Base-by-base conservation (phyloP, 1,284 basidiomycete species). In the Ceratobasidium sp. region DNA sequence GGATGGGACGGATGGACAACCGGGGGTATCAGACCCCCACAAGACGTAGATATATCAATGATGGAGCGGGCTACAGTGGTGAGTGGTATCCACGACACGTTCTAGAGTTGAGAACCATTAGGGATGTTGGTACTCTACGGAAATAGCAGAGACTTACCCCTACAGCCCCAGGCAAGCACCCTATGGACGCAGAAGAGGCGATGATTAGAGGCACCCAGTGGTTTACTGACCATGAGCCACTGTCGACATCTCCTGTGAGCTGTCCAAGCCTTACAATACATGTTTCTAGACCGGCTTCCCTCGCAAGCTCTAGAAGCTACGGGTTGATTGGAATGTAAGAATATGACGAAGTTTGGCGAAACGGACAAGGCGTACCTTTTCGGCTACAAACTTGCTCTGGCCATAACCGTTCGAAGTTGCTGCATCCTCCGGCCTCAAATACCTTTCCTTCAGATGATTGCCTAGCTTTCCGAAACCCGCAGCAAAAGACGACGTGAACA, bases 211-310 rank as follows among this genome's bases (percentile, higher is more conserved):
- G 77, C 33, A 78, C 33, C 77, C 77, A 78, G 28, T 78, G 64
- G 1, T 23, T 45, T 20, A 20, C 33, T 23, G 64, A 73, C 77
- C 77, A 78, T n/a, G 76, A 37, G 0, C 77, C 77, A 42, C 69
- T 77, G 3, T 3, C 47, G 13, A 20, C 76, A 33, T 71, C 68
- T 20, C 77, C 77, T 13, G 75, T 51, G 20, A 78, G 76, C 53
- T 78, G 77, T 15, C 77, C 77, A 11, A 77, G 49, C 37, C 77
- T 56, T 17, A 77, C 26, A n/a, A 66, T 68, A 33, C 71, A 67
- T 11, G 76, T 67, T 17, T 58, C 42, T 20, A 78, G 66, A 1
- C 58, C 58, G 0, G 76, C 53, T 6, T 17, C 31, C 26, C 56
- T 10, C 3, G 68, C 68, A 23, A 63, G 47, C 20, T 71, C 54